Evolutionary conservation across 1,284 basidiomycete genomes (phyloP).

Genomic region (Microbotryum silenes-acaulis): DNA sequence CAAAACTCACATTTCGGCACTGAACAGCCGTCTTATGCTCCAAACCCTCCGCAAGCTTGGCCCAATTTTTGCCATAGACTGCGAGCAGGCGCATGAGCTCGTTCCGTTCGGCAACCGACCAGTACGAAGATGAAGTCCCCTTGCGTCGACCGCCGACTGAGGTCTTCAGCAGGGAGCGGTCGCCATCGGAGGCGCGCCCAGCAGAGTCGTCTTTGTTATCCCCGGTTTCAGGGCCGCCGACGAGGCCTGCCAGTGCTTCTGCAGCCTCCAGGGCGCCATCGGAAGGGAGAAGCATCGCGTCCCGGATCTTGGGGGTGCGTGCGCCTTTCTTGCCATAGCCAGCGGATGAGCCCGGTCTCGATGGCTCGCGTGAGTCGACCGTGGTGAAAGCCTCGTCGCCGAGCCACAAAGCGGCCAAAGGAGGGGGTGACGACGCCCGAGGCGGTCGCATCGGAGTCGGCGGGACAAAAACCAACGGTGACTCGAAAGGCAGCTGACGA

Average conservation of each 20-base stretch:
- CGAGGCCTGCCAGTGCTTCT: slow-evolving; percentile 41
- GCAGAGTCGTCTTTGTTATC: background rate
- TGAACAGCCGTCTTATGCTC: slow-evolving; percentile 72
- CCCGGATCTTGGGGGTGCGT: background rate
- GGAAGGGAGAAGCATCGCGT: slow-evolving; percentile 14
- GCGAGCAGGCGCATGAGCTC: slow-evolving; percentile 57
- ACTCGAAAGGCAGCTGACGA: slow-evolving; percentile 8
- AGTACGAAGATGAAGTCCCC: slow-evolving; percentile 44
- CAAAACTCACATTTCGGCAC: slow-evolving; percentile 43
- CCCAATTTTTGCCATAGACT: slow-evolving; percentile 65
- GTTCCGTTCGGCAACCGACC: slow-evolving; percentile 49
- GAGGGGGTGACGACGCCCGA: slow-evolving; percentile 3
- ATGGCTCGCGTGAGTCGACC: no score
- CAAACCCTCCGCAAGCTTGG: slow-evolving; percentile 63
- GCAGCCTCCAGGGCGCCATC: slow-evolving; percentile 42
- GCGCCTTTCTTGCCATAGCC: background rate
- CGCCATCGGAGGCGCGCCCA: slow-evolving; percentile 5
- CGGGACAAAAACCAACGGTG: slow-evolving; percentile 9
- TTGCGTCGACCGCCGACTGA: slow-evolving; percentile 13
- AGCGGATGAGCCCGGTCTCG: no score
- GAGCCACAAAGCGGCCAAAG: no score
- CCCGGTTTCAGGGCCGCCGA: slow-evolving; percentile 18
- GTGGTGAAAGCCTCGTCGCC: no score
- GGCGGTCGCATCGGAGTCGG: slow-evolving; percentile 12
- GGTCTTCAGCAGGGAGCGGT: background rate